Conservation (phyloP, 345 rosid genomes). For the Kernera saxatilis region DNA sequence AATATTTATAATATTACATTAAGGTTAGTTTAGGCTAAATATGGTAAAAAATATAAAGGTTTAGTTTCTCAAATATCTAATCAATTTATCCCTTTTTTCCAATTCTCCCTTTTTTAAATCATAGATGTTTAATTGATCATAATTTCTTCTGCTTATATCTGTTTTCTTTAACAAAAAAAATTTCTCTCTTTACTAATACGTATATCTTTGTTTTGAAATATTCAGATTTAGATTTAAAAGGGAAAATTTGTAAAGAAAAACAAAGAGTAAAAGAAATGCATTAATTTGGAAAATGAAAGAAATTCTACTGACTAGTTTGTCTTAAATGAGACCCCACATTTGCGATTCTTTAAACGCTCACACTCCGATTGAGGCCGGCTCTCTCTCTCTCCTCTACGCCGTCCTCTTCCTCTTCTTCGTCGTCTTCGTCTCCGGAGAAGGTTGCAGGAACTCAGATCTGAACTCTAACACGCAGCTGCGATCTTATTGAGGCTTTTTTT, state of each 20-base stretch:
- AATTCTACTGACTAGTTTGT: slow-evolving; percentile 2
- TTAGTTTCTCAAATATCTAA: too few species aligned
- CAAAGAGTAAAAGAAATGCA: neutral
- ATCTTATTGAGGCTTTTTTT: neutral
- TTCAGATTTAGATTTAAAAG: neutral
- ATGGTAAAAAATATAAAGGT: too few species aligned
- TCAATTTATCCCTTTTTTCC: too few species aligned
- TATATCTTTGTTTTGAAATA: neutral
- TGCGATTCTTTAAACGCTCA: neutral
- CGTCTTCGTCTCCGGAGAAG: slow-evolving; percentile 17
- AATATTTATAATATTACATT: too few species aligned
- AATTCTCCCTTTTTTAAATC: too few species aligned
- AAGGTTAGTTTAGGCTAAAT: too few species aligned
- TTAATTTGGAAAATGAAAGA: neutral
- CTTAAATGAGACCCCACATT: slow-evolving; percentile 24
- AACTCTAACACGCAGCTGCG: neutral
- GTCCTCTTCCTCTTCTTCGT: neutral
- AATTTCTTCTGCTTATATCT: neutral
- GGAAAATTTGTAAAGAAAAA: neutral
- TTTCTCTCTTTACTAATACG: too few species aligned
- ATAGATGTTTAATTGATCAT: too few species aligned
- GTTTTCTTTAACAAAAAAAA: too few species aligned
- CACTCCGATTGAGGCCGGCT: slow-evolving; percentile 1
- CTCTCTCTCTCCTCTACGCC: slow-evolving; percentile 6
- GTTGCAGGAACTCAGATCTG: slow-evolving; percentile 36